Base-by-base conservation (phyloP, 2,329 filamentous ascomycete species). In the Niveomyces coronatus region DNA sequence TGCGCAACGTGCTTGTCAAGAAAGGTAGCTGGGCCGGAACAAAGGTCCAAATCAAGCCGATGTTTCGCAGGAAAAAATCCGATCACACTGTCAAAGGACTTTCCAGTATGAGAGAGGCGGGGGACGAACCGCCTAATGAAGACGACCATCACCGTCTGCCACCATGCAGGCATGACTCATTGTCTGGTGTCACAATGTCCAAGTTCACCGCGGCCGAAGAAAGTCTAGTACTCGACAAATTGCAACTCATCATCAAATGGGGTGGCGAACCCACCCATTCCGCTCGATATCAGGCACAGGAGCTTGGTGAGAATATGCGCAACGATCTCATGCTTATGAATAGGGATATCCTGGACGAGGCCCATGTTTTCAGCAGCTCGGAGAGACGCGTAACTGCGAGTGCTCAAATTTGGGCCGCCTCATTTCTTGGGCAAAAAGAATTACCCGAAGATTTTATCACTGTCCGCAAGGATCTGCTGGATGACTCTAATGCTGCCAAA, bases 211-310 rank as follows among this genome's bases (percentile, higher is more conserved):
- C 91, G 1, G 86, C 80, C 13, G 91, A 96, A 55, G 87, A 96
- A 55, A 87, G 88, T 51, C 71, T 96, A 34, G 82, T 94, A 2
- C 71, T 98, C 3, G 93, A 98, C 57, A 98, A 98, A 60, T 67
- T 98, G 23, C 91, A 98, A 57, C 74, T 98, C 27, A 93, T 98
- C 49, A 91, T 98, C 60, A 98, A 98, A 56, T 98, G 91, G 93
- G 91, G 91, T 48, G 91, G 91, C 28, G 91, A 98, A 57, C 91
- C 93, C 10, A 98, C 91, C 0, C 93, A 98, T 60, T 94, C 91
- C 19, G 93, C 91, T 22, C 77, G 91, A 35, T 96, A 98, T 55
- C 91, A 98, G 60, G 80, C 91, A 1, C 87, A 94, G 50, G 93
- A 98, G 54, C 75, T 98, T 9, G 91, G 89, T 14, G 79, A 93